Base-by-base conservation (phyloP, 2,329 filamentous ascomycete species). In the Emergomyces pasteurianus region DNA sequence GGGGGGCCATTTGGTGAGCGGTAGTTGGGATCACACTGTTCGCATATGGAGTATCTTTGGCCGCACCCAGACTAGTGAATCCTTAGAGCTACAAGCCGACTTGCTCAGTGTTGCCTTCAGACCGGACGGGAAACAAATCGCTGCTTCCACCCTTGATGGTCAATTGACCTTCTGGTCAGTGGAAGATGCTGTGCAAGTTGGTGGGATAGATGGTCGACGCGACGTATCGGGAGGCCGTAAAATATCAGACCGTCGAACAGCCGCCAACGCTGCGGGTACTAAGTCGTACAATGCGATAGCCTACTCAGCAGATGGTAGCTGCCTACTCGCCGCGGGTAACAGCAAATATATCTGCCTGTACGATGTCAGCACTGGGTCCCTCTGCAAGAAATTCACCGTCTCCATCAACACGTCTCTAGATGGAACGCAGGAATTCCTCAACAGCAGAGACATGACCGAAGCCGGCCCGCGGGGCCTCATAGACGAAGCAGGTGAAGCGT, bases 341-440 rank as follows among this genome's bases (percentile, higher is more conserved):
- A 96, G 91, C 85, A 99, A 99, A 77, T 96, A 95, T 74, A 96
- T 99, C 58, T 97, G 94, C 72, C 75, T 99, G 61, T 99, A 99
- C 76, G 92, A 95, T n/a, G 90, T 95, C 38, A 86, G 86, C 61
- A 95, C 92, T 0, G 91, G 94, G 73, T 90, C 94, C 0, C 78
- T 99, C 12, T 79, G 97, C 60, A 96, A 95, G 73, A 96, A 96
- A 72, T 99, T 88, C 71, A 96, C 92, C 1, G 92, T 97, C 69
- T 95, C 90, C 67, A 84, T 96, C 69, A 99, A 99, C 74, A 80
- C 96, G n/a, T 95, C 92, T 1, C 79, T 99, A 2, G 92, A 95
- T 23, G 94, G 94, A 54, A 99, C 94, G 0, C 92, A 97, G 71
- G 94, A 99, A 73, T 96, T 95, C 74, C 82, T 99, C 65, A 97